Evolutionary conservation across 2,329 filamentous ascomycete genomes (phyloP), one percentile per base, ranked within the genome.

Genomic region (Pseudodiploospora longispora): DNA sequence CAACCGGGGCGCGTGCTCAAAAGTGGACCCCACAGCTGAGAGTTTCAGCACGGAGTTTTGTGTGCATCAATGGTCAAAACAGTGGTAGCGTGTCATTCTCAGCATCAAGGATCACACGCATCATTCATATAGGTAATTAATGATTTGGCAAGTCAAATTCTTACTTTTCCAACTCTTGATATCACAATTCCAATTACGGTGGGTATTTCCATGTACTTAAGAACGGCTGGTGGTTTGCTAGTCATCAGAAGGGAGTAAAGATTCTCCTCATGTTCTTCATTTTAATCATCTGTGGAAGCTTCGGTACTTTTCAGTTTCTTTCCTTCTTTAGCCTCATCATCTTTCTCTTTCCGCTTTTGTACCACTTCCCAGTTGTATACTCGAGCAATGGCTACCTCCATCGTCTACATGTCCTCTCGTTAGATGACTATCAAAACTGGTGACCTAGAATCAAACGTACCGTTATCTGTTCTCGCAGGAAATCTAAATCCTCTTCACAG

Each of bases 351-450:
- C 55, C 93, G 76, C 68, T 94, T 87, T 71, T 95, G 87, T 36
- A 91, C 87, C 4, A 98, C 89, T 59, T 98, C 93, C 91, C 93
- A 97, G 66, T 98, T 98, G 67, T 98, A 97, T n/a, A 98, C 90
- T 52, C 93, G 78, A 27, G 93, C 93, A 35, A 91, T 89, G 4
- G 93, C 93, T 31, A 98, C 93, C 66, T 98, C 93, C 72, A 98
- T 83, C 0, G 90, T 96, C 87, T 94, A 12, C n/a, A 34, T 36
- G 28, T 36, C 6, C 19, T 30, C 28, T 10, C 27, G 37, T 50
- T 30, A 44, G 40, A 39, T 10, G 27, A 46, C 6, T 30, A 35
- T 12, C 4, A 32, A 4, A 12, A 10, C 19, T 38, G 27, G n/a
- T 44, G 28, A 19, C 3, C 30, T 37, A 36, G 27, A 27, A 30